phyloP scores from a whole-genome alignment of 2,329 filamentous ascomycete species.

The Aspergillus puulaauensis region DNA sequence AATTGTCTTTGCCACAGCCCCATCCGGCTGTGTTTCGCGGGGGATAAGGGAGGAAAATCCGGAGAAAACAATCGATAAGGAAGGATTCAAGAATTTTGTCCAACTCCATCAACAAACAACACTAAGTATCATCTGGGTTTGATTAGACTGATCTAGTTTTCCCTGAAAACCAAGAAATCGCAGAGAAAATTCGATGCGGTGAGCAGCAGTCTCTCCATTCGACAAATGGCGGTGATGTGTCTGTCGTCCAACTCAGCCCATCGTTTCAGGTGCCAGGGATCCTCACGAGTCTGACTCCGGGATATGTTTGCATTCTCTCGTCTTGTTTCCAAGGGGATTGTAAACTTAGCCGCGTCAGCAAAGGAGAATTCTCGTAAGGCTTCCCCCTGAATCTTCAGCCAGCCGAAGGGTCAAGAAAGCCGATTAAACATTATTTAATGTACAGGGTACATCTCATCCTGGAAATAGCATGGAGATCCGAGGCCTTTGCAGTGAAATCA shows the following conservation, averaged over 20 bases:
- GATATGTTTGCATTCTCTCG: neutral
- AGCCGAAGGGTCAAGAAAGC: neutral
- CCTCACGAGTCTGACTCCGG: conserved; percentile 6
- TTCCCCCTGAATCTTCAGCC: neutral
- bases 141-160: neutral
- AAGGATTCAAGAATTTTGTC: neutral
- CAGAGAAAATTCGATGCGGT: conserved; percentile 13
- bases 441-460: conserved; percentile 4
- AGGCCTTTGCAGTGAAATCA: neutral
- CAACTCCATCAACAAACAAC: conserved; percentile 17
- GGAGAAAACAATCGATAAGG: conserved; percentile 16
- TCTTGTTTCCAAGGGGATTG: conserved; percentile 1
- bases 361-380: neutral
- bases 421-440: neutral
- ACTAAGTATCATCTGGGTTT: neutral
- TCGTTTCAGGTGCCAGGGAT: conserved; percentile 20
- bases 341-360: neutral
- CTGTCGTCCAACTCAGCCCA: conserved; percentile 9
- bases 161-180: neutral
- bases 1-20: conserved; percentile 12
- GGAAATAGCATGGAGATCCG: neutral
- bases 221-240: conserved; percentile 20
- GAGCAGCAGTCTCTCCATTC: neutral
- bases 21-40: conserved; percentile 23
- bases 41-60: conserved; percentile 23